A percentile compares a stretch with the other conserved stretches of the same genome.
Evolutionary conservation across 176 grass and related monocot species (phyloP).

Genomic region (Bonia amplexicaulis): DNA sequence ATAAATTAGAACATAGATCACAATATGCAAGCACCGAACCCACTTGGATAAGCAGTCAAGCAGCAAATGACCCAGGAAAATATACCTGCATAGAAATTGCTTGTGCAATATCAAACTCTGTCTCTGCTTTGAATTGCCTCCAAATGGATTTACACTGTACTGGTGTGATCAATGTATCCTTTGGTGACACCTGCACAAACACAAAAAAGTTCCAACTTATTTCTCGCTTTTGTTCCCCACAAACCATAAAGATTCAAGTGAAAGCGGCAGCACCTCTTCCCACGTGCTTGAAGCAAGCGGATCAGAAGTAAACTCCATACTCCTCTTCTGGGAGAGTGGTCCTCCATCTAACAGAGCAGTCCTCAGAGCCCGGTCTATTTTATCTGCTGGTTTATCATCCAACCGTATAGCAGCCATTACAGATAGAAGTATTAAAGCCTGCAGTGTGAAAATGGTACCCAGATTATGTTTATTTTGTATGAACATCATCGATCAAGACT

Average conservation of each 20-base stretch:
- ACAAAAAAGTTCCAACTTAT: slow-evolving; percentile 10
- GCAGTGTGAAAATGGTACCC: slow-evolving; percentile 27
- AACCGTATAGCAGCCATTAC: slow-evolving; percentile 58
- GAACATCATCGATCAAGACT: slow-evolving; percentile 6
- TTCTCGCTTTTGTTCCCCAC: background rate
- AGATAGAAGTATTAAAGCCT: slow-evolving; percentile 84
- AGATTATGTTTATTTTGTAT: slow-evolving; percentile 20
- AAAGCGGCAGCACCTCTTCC: slow-evolving; percentile 60
- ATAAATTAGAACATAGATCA: background rate
- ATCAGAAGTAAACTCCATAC: slow-evolving; percentile 41
- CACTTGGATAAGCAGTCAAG: background rate
- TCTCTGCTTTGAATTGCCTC: slow-evolving; percentile 69
- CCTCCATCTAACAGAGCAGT: slow-evolving; percentile 61
- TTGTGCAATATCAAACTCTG: slow-evolving; percentile 52
- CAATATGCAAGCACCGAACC: background rate
- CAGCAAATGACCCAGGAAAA: background rate
- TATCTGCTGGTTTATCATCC: slow-evolving; percentile 71
- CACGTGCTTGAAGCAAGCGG: slow-evolving; percentile 74
- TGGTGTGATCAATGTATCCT: slow-evolving; percentile 70
- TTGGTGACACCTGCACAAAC: slow-evolving; percentile 51
- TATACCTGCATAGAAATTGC: slow-evolving; percentile 61
- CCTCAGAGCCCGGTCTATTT: slow-evolving; percentile 53
- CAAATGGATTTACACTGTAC: slow-evolving; percentile 67
- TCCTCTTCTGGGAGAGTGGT: slow-evolving; percentile 41
- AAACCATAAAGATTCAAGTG: slow-evolving; percentile 5